phyloP scores from a whole-genome alignment of 306 rosid genomes.

The Crataegus laevigata region DNA sequence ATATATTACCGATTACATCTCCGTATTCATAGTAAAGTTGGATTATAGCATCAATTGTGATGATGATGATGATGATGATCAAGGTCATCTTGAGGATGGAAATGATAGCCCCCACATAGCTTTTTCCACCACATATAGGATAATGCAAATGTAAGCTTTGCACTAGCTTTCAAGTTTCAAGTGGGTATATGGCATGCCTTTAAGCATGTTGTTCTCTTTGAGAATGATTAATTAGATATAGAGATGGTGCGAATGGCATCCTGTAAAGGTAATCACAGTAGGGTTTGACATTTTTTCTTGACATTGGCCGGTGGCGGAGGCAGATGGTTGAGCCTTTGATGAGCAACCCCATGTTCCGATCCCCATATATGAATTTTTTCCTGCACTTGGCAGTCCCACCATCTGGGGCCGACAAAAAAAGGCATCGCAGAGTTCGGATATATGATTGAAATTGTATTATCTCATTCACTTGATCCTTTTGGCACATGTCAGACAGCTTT shows the following conservation, averaged over 20 bases:
- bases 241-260: conserved; percentile 22
- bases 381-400: conserved; percentile 10
- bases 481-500: neutral
- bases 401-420: conserved; percentile 18
- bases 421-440: neutral
- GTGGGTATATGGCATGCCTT: conserved; percentile 26
- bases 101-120: conserved; percentile 33
- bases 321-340: conserved; percentile 7
- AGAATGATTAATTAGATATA: conserved; percentile 13
- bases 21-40: neutral
- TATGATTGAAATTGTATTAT: conserved; percentile 3
- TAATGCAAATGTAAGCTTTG: conserved; percentile 26
- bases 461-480: neutral
- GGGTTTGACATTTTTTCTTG: conserved; percentile 7
- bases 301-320: neutral
- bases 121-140: conserved; percentile 37
- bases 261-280: conserved; percentile 33
- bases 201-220: conserved; percentile 21
- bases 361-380: neutral
- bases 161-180: conserved; percentile 17
- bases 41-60: neutral
- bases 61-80: neutral
- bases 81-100: neutral
- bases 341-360: conserved; percentile 11
- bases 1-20: neutral